Evolutionary conservation across 139 green algal species (phyloP), one percentile per base, ranked within the genome.

Genomic region (Chlamydomonas incerta): DNA sequence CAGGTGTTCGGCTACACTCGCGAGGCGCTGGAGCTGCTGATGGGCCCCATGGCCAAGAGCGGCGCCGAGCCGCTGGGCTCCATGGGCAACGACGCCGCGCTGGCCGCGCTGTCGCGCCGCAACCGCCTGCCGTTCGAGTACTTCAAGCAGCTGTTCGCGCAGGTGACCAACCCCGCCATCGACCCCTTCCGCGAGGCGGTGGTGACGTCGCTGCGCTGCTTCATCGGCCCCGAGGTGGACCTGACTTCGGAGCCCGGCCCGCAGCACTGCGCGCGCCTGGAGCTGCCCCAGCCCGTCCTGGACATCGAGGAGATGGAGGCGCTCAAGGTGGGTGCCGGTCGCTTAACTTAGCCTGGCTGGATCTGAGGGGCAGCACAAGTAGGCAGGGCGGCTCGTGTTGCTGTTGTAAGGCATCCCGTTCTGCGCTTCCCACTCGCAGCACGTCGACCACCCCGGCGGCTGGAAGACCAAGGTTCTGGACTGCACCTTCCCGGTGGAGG

Each of bases 131-230:
- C 95, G 28, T 96, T 92, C 70, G 97, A 99, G 90, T 99, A 99
- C 92, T 99, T 99, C 92, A 99, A 99, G 93, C 95, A 99, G 94
- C 91, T 98, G 3, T 99, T 99, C 83, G 97, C 97, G 20, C 96
- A 99, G 94, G 97, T 99, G 73, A 99, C 97, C 74, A 99, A 99
- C 91, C 97, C 97, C 3, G 95, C 97, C 72, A 98, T 99, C 72
- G 97, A 99, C 87, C 97, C 97, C 28, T 98, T 99, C 85, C 94
- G 97, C 67, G 97, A 99, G 91, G 95, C 95, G 37, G 90, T 99
- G 41, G 97, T 99, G 58, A 99, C 97, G 6, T 96, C 91, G 3
- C 95, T 96, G 34, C 91, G 95, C 80, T 97, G 93, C 91, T 98
- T 98, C 88, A 90, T 99, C 18, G 97, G 97, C 28, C 97, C 97